These are phyloP conservation scores for Desmodesmus armatus DNA, from an alignment of 139 green algal genomes.

Conservation along the genomic window DNA sequence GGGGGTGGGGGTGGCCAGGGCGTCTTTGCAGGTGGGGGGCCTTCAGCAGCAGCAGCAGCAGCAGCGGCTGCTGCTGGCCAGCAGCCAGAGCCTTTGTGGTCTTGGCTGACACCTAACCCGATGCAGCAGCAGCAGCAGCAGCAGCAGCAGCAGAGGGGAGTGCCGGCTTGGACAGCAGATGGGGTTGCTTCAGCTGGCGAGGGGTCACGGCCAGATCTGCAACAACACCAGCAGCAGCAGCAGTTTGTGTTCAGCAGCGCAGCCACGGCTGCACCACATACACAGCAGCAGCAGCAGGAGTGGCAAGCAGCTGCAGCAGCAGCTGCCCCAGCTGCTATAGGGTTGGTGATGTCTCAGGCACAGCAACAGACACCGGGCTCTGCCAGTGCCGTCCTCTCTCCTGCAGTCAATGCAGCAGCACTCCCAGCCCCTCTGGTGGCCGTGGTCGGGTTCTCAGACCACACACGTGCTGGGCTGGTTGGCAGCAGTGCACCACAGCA, in stretches of 20 bases:
- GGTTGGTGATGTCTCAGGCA: no score
- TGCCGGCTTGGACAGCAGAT: no score
- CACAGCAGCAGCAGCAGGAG: background rate
- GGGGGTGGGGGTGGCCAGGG: no score
- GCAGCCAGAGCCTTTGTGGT: background rate
- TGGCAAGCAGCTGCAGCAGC: background rate
- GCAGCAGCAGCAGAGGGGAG: background rate
- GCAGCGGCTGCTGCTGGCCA: background rate
- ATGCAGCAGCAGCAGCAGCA: background rate
- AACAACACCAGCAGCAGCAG: background rate
- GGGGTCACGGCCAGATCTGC: background rate
- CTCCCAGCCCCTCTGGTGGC: no score
- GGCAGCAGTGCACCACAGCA: no score
- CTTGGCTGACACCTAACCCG: background rate
- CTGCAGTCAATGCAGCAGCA: no score
- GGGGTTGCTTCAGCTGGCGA: background rate
- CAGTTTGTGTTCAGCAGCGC: background rate
- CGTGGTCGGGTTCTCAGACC: no score
- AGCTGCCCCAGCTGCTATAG: background rate
- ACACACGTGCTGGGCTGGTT: no score
- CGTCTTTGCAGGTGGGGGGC: background rate
- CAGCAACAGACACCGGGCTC: background rate
- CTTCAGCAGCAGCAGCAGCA: constrained; percentile 23
- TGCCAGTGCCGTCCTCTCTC: no score
- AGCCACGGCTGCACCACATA: background rate